These are phyloP conservation scores for Staphylotrichum tortipilum DNA, from an alignment of 495 filamentous ascomycete species.

Conservation along the genomic window DNA sequence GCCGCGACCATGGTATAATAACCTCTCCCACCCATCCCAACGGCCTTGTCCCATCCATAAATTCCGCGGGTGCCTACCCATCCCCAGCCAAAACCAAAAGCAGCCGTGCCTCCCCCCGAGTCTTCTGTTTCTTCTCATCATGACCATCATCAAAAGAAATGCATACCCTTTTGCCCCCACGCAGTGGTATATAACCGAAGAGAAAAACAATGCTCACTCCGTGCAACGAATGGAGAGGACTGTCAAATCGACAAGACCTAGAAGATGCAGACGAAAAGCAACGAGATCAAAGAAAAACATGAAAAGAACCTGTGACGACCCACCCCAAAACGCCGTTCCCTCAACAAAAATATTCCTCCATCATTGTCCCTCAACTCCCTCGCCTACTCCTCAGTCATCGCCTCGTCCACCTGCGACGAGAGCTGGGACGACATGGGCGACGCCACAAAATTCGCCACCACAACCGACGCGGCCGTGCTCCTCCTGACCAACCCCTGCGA, in stretches of 20 bases:
- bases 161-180: background rate
- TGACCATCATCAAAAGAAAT: background rate
- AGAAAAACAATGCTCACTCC: background rate
- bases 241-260: no score
- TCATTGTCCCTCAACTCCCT: background rate
- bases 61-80: background rate
- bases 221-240: no score
- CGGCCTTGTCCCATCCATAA: background rate
- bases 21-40: background rate
- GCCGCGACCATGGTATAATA: background rate
- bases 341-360: no score
- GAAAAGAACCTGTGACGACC: no score
- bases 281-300: no score
- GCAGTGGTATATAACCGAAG: no score
- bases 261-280: no score
- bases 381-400: background rate
- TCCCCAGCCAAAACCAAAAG: background rate
- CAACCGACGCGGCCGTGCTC: conserved; percentile 23
- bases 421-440: background rate
- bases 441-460: background rate
- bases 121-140: no score
- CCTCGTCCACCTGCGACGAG: background rate
- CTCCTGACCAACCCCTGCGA: background rate
- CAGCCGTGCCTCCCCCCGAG: background rate
- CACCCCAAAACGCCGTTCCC: no score